Percentiles rank a stretch among this genome's conserved stretches.
phyloP scores from a whole-genome alignment of 768 basidiomycete genomes.

The Trametopsis cervina region DNA sequence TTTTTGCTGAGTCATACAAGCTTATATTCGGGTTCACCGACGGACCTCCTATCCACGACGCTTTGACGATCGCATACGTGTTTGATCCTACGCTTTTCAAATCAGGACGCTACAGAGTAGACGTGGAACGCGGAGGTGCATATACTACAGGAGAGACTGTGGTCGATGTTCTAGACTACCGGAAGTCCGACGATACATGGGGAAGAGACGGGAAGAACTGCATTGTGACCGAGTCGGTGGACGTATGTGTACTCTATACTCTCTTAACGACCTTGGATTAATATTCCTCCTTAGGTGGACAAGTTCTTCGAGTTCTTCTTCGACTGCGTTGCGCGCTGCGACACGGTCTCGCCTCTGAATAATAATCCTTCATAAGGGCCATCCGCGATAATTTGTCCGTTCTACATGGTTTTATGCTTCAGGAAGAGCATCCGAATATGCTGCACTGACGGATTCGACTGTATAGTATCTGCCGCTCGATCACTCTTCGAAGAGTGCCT shows the following conservation, averaged over 20 bases:
- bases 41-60: slow-evolving; percentile 85
- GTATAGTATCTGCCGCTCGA: too few relatives aligned
- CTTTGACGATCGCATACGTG: slow-evolving; percentile 74
- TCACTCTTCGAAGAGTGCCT: too few relatives aligned
- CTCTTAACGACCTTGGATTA: not conserved
- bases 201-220: slow-evolving; percentile 72
- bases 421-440: too few relatives aligned
- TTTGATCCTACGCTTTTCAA: slow-evolving; percentile 61
- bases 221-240: slow-evolving; percentile 54
- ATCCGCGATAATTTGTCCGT: too few relatives aligned
- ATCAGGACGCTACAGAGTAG: slow-evolving; percentile 63
- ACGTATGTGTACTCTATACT: slow-evolving; percentile 41
- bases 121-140: slow-evolving; percentile 66
- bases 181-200: slow-evolving; percentile 58
- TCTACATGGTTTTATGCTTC: too few relatives aligned
- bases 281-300: slow-evolving; percentile 38
- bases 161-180: slow-evolving; percentile 70
- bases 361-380: too few relatives aligned
- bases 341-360: slow-evolving; percentile 56
- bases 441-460: too few relatives aligned
- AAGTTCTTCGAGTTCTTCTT: slow-evolving; percentile 63
- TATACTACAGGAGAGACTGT: slow-evolving; percentile 73
- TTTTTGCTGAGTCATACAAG: slow-evolving; percentile 69
- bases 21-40: slow-evolving; percentile 74
- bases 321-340: slow-evolving; percentile 51